phyloP scores from a whole-genome alignment of 2,329 filamentous ascomycete species.

The Geosmithia flava region DNA sequence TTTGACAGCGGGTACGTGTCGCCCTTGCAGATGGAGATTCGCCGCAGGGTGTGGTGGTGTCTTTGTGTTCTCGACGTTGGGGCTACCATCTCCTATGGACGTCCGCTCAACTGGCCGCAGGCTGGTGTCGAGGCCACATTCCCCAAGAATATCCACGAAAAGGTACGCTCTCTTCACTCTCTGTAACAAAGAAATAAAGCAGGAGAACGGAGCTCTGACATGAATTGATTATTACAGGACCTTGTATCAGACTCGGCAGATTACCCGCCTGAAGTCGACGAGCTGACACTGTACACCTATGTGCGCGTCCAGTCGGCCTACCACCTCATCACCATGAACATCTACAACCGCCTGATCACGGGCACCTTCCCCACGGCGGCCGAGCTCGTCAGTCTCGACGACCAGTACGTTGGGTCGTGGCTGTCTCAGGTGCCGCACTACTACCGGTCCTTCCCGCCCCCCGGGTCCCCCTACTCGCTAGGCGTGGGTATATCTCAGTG shows the following conservation, averaged over 20 bases:
- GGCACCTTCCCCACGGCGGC: conserved; percentile 20
- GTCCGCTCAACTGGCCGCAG: conserved; percentile 12
- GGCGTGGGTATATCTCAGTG: conserved; percentile 23
- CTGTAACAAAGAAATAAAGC: neutral
- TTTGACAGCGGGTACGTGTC: conserved; percentile 18
- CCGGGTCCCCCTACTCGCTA: conserved; percentile 15
- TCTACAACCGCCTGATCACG: conserved; percentile 26
- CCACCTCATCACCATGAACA: conserved; percentile 23
- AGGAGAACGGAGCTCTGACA: too few relatives aligned
- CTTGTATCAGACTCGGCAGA: conserved; percentile 12
- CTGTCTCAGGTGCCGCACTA: conserved; percentile 16
- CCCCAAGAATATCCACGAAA: conserved; percentile 18
- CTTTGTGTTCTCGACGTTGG: conserved; percentile 30
- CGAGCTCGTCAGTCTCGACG: conserved; percentile 23
- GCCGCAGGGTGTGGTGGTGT: conserved; percentile 22
- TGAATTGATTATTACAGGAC: conserved; percentile 1
- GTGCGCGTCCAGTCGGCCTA: conserved; percentile 20
- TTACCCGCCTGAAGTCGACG: conserved; percentile 15
- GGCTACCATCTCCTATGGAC: conserved; percentile 23
- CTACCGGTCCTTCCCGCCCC: conserved; percentile 10
- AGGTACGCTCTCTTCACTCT: conserved; percentile 1
- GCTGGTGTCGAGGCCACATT: conserved; percentile 14
- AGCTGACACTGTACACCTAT: conserved; percentile 15
- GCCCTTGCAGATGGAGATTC: conserved; percentile 18
- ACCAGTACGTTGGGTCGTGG: conserved; percentile 20